These are phyloP conservation scores for Annulohypoxylon maeteangense DNA, from an alignment of 495 filamentous ascomycete species.

Conservation along the genomic window DNA sequence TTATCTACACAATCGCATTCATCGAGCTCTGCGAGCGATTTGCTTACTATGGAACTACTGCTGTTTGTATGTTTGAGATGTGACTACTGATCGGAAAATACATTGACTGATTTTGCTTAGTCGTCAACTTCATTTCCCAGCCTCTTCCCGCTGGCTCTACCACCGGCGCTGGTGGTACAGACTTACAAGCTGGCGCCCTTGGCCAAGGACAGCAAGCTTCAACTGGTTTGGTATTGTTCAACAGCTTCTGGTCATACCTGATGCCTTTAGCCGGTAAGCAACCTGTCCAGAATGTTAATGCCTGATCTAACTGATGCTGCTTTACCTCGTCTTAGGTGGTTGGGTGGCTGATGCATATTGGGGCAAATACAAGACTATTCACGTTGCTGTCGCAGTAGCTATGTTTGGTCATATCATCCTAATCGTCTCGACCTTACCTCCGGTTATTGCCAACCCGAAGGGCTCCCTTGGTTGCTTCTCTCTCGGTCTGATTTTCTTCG, in stretches of 20 bases:
- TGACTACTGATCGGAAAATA: background rate
- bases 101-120: conserved; percentile 37
- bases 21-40: conserved; percentile 83
- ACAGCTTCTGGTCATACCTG: conserved; percentile 78
- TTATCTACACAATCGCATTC: conserved; percentile 74
- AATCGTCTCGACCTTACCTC: conserved; percentile 69
- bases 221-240: conserved; percentile 73
- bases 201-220: conserved; percentile 73
- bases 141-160: conserved; percentile 66
- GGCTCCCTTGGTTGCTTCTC: conserved; percentile 67
- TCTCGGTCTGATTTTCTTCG: conserved; percentile 73
- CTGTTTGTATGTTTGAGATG: conserved; percentile 64
- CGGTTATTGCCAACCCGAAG: conserved; percentile 64
- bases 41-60: conserved; percentile 81
- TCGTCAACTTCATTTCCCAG: conserved; percentile 75
- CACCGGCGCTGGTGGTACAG: conserved; percentile 65
- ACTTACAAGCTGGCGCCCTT: conserved; percentile 71
- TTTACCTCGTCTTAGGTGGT: conserved; percentile 57
- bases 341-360: conserved; percentile 77
- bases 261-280: conserved; percentile 68
- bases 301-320: conserved; percentile 7
- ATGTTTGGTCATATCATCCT: conserved; percentile 75
- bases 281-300: background rate
- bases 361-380: conserved; percentile 78
- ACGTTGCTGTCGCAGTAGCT: conserved; percentile 64